Evolutionary conservation across 1,284 basidiomycete genomes (phyloP).

Genomic region (Apiotrichum sp.): DNA sequence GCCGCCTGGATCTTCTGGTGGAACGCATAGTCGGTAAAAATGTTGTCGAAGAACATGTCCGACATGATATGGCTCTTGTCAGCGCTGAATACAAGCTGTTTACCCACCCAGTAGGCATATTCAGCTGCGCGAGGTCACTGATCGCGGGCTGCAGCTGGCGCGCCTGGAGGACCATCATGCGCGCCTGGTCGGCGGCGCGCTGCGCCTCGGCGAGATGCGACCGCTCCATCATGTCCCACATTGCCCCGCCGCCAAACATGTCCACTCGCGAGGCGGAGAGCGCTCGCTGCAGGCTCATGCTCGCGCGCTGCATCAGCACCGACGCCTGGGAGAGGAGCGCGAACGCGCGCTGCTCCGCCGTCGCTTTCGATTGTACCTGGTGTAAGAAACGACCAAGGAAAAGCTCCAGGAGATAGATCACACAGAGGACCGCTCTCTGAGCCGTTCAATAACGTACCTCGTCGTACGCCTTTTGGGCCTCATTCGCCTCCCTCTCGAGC

Average conservation of each 20-base stretch:
- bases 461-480: constrained; percentile 6
- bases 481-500: constrained; percentile 7
- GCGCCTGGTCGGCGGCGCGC: constrained; percentile 15
- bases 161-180: constrained; percentile 18
- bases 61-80: constrained; percentile 12
- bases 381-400: too few relatives aligned
- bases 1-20: constrained; percentile 16
- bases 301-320: constrained; percentile 1
- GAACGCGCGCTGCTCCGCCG: constrained; percentile 14
- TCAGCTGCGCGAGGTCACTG: constrained; percentile 2
- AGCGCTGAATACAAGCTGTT: background rate
- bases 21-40: constrained; percentile 19
- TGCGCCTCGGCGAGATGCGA: constrained; percentile 18
- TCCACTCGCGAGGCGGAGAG: background rate
- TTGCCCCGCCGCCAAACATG: constrained; percentile 8
- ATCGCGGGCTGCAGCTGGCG: constrained; percentile 12
- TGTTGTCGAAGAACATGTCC: constrained; percentile 24
- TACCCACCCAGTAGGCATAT: constrained; percentile 16
- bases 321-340: constrained; percentile 11
- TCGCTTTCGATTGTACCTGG: constrained; percentile 12
- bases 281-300: background rate
- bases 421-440: too few relatives aligned
- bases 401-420: too few relatives aligned
- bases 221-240: constrained; percentile 16
- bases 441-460: too few relatives aligned